These are phyloP conservation scores for Fusarium concolor DNA, from an alignment of 2,329 filamentous ascomycete species.

Conservation along the genomic window DNA sequence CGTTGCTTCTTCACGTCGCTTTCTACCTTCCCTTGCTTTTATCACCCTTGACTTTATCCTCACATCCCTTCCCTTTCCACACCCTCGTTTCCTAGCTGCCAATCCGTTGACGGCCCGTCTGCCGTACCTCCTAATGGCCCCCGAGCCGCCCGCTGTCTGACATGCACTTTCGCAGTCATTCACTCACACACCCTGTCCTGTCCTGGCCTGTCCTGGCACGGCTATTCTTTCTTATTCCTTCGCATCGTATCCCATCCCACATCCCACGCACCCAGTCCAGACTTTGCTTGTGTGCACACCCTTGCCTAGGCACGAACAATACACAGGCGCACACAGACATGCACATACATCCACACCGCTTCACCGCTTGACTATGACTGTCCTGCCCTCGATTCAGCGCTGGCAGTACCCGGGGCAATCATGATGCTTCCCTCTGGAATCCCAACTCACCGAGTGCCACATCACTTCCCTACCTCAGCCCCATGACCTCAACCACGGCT, in stretches of 20 bases:
- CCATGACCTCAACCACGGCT: slow-evolving; percentile 42
- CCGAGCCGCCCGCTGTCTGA: slow-evolving; percentile 41
- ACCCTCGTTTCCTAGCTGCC: slow-evolving; percentile 35
- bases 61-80: slow-evolving; percentile 37
- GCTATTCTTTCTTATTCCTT: neutral
- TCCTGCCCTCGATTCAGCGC: slow-evolving; percentile 33
- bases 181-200: slow-evolving; percentile 25
- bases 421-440: slow-evolving; percentile 37
- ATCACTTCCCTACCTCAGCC: slow-evolving; percentile 42
- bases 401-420: slow-evolving; percentile 35
- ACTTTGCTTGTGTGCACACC: slow-evolving; percentile 35
- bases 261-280: slow-evolving; percentile 34
- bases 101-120: slow-evolving; percentile 44
- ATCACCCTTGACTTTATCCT: slow-evolving; percentile 31
- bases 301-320: slow-evolving; percentile 37
- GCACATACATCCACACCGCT: slow-evolving; percentile 44
- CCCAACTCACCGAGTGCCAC: slow-evolving; percentile 47
- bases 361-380: slow-evolving; percentile 37
- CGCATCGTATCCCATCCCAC: slow-evolving; percentile 16
- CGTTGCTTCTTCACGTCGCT: slow-evolving; percentile 44
- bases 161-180: slow-evolving; percentile 23
- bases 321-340: slow-evolving; percentile 37
- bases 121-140: slow-evolving; percentile 42
- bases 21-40: slow-evolving; percentile 35
- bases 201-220: neutral